These are phyloP conservation scores for Nadsonia fulvescens DNA, from an alignment of 805 yeast genomes.

Conservation along the genomic window DNA sequence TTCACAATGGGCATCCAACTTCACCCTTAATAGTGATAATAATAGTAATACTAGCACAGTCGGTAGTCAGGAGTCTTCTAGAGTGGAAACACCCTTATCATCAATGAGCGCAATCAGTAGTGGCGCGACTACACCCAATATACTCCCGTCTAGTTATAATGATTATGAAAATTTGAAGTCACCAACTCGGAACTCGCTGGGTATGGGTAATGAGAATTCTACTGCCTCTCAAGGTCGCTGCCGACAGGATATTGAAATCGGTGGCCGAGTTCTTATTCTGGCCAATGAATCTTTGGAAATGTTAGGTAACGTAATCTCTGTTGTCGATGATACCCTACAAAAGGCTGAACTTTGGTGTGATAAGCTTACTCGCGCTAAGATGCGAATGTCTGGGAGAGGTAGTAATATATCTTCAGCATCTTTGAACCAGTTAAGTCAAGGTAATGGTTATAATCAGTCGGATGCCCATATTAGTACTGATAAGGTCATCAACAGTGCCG, in stretches of 20 bases:
- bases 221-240: constrained; percentile 2
- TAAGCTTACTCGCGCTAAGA: constrained; percentile 15
- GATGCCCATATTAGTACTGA: too few species aligned
- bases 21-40: constrained; percentile 5
- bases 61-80: constrained; percentile 2
- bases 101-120: constrained; percentile 2
- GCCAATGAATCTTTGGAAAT: constrained; percentile 84
- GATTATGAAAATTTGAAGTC: constrained; percentile 4
- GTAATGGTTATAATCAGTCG: too few species aligned
- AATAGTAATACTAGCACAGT: constrained; percentile 4
- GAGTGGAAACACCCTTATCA: too few species aligned
- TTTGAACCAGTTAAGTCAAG: too few species aligned
- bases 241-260: constrained; percentile 19
- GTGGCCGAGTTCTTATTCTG: constrained; percentile 57
- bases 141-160: constrained; percentile 5
- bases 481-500: too few species aligned
- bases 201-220: not conserved
- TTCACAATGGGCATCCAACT: constrained; percentile 43
- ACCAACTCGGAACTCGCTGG: not conserved
- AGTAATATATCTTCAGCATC: too few species aligned
- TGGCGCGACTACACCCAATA: constrained; percentile 5
- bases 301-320: constrained; percentile 65
- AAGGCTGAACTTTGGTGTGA: constrained; percentile 71
- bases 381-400: constrained; percentile 1
- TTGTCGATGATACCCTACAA: constrained; percentile 69